A percentile compares a stretch with the other conserved stretches of the same genome.
Conservation (phyloP, 1,284 basidiomycete genomes). For the Fistulinella cinereoalba region DNA sequence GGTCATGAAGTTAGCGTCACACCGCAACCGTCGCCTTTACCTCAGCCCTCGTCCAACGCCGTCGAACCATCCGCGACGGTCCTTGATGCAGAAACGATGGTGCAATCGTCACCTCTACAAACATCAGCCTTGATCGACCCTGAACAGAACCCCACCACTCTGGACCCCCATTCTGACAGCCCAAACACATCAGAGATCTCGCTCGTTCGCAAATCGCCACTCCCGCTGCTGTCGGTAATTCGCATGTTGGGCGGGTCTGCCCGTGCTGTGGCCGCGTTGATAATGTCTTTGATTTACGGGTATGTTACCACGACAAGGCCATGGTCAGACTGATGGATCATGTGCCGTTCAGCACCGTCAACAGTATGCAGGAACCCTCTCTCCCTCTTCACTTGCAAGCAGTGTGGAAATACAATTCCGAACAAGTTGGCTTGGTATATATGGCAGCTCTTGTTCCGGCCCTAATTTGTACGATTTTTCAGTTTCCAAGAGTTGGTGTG, state of each 20-base stretch:
- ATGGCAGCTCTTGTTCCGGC: conserved; percentile 69
- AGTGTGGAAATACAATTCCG: conserved; percentile 58
- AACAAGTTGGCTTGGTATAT: conserved; percentile 68
- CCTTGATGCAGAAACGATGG: too few species aligned
- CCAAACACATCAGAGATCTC: conserved; percentile 11
- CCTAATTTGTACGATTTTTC: conserved; percentile 51
- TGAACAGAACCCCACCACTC: background rate
- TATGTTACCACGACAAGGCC: conserved; percentile 28
- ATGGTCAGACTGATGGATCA: background rate
- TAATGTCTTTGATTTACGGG: conserved; percentile 61
- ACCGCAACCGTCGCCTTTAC: too few species aligned
- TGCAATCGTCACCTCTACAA: too few species aligned
- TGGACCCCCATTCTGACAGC: conserved; percentile 1
- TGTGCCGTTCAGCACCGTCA: conserved; percentile 44
- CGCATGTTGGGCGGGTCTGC: conserved; percentile 48
- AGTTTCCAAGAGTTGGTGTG: background rate
- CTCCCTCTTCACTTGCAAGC: conserved; percentile 63
- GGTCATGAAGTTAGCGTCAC: conserved; percentile 10
- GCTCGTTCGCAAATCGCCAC: conserved; percentile 30
- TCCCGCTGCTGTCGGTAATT: conserved; percentile 43
- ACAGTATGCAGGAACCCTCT: conserved; percentile 58
- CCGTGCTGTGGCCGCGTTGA: conserved; percentile 54
- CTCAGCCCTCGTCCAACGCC: too few species aligned
- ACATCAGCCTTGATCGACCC: background rate
- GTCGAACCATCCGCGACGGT: too few species aligned